Percentiles rank a stretch among this genome's conserved stretches.
These are phyloP conservation scores for Penicillium sp. DNA, from an alignment of 2,329 filamentous ascomycete species.

Conservation along the genomic window DNA sequence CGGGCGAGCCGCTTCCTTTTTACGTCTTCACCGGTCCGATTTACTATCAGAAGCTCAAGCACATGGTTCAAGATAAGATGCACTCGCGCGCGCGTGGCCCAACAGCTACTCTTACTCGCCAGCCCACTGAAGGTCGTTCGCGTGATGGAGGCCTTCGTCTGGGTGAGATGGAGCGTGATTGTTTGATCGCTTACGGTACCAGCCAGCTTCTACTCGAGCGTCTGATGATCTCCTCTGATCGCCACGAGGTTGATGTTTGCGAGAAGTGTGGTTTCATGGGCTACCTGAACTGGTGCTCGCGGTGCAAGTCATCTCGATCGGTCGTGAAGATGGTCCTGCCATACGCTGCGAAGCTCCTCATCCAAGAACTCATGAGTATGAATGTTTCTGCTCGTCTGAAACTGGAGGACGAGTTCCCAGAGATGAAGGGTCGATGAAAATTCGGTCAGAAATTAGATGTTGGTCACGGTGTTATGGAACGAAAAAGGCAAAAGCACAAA, in stretches of 20 bases:
- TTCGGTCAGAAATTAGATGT: background rate
- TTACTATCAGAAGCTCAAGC: conserved; percentile 99
- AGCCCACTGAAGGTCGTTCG: conserved; percentile 93
- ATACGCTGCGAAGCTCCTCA: conserved; percentile 91
- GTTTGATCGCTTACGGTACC: conserved; percentile 92
- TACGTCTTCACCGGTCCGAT: conserved; percentile 99
- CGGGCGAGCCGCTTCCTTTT: conserved; percentile 85
- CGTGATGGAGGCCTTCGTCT: conserved; percentile 86
- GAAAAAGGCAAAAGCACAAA: conserved; percentile 7
- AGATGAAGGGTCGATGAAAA: conserved; percentile 35
- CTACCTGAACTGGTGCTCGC: conserved; percentile 90
- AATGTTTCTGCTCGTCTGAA: conserved; percentile 92
- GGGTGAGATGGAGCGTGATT: conserved; percentile 99
- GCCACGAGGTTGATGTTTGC: conserved; percentile 87
- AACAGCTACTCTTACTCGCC: conserved; percentile 83
- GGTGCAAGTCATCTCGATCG: conserved; percentile 76
- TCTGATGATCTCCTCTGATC: conserved; percentile 90
- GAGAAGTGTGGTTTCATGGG: conserved; percentile 93
- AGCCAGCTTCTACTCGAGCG: conserved; percentile 87
- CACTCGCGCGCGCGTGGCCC: conserved; percentile 89
- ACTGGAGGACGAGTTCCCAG: conserved; percentile 87
- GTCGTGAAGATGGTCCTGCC: conserved; percentile 94
- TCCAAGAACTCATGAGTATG: conserved; percentile 97
- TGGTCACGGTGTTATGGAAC: conserved; percentile 9
- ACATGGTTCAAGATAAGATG: conserved; percentile 99